Conservation (phyloP, 345 rosid genomes). For the Acer campestre region DNA sequence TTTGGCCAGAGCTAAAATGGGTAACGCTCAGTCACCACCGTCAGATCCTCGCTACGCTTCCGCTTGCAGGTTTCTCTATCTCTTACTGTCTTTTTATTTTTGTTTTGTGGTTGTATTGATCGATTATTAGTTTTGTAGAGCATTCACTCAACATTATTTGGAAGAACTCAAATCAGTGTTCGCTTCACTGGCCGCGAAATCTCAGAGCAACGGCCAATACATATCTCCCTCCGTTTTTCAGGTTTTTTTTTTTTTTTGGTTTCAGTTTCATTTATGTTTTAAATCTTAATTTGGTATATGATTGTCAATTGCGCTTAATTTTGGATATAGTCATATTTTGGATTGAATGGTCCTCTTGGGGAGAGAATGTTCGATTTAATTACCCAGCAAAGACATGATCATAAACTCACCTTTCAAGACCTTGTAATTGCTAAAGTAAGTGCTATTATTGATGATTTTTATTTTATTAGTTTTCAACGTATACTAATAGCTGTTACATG, state of each 20-base stretch:
- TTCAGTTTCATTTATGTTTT: neutral
- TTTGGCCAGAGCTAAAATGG: constrained; percentile 29
- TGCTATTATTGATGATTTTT: neutral
- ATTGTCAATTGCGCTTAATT: neutral
- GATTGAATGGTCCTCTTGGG: constrained; percentile 58
- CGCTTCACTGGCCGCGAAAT: constrained; percentile 62
- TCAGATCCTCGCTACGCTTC: constrained; percentile 48
- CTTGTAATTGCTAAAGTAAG: constrained; percentile 86
- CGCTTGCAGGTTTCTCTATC: constrained; percentile 44
- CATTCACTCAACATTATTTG: constrained; percentile 65
- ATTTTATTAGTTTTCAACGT: neutral
- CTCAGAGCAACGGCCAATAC: constrained; percentile 47
- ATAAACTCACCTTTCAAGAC: constrained; percentile 62
- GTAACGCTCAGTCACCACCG: constrained; percentile 50
- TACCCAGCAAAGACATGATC: constrained; percentile 63
- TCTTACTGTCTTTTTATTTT: neutral
- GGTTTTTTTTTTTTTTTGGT: constrained; percentile 35
- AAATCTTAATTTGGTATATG: neutral
- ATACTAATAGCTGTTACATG: too few species aligned
- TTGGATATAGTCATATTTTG: constrained; percentile 53
- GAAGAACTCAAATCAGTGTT: constrained; percentile 67
- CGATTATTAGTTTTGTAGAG: constrained; percentile 38
- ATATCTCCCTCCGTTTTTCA: constrained; percentile 62
- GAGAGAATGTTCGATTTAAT: constrained; percentile 68
- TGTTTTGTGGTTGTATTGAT: neutral